A percentile compares a stretch with the other conserved stretches of the same genome.
These are phyloP conservation scores for Saccharomyces kudriavzevii DNA, from an alignment of 805 yeast genomes.

Conservation along the genomic window DNA sequence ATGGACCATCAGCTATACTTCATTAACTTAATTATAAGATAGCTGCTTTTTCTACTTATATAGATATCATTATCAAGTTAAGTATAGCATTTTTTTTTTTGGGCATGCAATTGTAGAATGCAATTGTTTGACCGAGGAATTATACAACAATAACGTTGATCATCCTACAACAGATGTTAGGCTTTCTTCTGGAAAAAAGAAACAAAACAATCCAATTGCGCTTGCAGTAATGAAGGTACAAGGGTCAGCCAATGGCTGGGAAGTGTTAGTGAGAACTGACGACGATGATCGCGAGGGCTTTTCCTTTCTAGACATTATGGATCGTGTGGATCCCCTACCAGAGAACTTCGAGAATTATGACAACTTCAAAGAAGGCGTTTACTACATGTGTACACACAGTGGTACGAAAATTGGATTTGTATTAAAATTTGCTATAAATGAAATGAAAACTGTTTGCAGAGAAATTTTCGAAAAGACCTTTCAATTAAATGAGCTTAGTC, in stretches of 20 bases:
- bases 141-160: not conserved
- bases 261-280: conserved; percentile 19
- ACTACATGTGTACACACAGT: conserved; percentile 33
- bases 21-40: not conserved
- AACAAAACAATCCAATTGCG: not conserved
- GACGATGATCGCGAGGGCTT: conserved; percentile 16
- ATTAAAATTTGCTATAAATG: conserved; percentile 29
- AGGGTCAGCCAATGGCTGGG: conserved; percentile 6
- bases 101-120: not conserved
- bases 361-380: conserved; percentile 24
- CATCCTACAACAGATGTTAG: not conserved
- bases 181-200: not conserved
- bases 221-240: conserved; percentile 7
- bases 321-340: conserved; percentile 26
- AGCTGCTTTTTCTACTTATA: not conserved
- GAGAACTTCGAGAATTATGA: conserved; percentile 10
- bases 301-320: conserved; percentile 21
- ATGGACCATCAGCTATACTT: conserved; percentile 22
- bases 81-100: not conserved
- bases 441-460: conserved; percentile 20
- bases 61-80: not conserved
- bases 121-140: not conserved
- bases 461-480: conserved; percentile 15
- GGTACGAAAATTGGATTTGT: conserved; percentile 34
- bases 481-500: conserved; percentile 22